Evolutionary conservation across 1,284 basidiomycete genomes (phyloP).

Genomic region (Sanguinoderma infundibulare): DNA sequence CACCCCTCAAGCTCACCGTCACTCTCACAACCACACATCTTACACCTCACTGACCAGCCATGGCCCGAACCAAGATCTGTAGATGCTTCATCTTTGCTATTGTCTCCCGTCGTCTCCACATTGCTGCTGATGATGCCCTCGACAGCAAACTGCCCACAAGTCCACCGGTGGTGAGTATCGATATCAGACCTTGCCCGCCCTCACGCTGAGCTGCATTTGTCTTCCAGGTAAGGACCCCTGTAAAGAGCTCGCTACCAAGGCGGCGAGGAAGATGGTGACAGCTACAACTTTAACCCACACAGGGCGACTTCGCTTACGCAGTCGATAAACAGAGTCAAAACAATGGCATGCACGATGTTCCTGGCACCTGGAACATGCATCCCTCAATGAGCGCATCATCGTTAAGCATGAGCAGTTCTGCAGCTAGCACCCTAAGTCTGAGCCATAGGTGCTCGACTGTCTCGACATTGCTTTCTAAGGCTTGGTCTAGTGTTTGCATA

Average conservation of each 20-base stretch:
- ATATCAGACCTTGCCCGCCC: background rate
- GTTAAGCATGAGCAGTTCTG: no score
- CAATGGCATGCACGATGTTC: no score
- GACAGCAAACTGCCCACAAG: constrained; percentile 82
- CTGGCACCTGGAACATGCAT: no score
- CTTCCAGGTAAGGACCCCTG: constrained; percentile 78
- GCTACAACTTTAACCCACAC: no score
- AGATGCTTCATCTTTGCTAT: constrained; percentile 28
- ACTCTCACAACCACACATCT: constrained; percentile 31
- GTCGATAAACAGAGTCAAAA: no score
- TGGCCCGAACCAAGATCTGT: constrained; percentile 78
- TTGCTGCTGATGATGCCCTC: constrained; percentile 35
- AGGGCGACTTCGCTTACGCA: no score
- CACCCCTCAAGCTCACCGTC: constrained; percentile 28
- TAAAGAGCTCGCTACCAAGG: constrained; percentile 93
- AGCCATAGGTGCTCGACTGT: no score
- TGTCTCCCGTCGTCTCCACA: constrained; percentile 30
- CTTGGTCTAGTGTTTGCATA: no score
- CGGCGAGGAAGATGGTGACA: constrained; percentile 79
- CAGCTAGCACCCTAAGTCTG: no score
- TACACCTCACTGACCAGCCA: constrained; percentile 39
- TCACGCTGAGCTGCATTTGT: constrained; percentile 22
- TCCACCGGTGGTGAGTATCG: constrained; percentile 73
- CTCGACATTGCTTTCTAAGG: no score
- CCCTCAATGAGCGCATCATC: no score